Evolutionary conservation across 2,329 filamentous ascomycete species (phyloP), one percentile per base, ranked within the genome.

Genomic region (Thielaviopsis euricoi): DNA sequence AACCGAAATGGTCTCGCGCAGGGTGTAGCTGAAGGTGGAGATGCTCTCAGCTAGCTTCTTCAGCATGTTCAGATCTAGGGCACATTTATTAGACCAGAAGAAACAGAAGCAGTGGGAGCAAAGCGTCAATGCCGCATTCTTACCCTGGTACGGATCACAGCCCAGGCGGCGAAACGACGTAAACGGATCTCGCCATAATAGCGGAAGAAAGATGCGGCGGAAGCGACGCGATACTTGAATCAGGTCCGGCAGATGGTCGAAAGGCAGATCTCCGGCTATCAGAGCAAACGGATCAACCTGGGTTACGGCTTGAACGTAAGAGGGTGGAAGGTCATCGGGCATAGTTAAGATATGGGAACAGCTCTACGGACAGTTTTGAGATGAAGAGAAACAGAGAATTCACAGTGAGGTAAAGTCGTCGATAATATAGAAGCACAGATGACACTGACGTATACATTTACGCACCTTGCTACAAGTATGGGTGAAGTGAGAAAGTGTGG

Each of bases 181-280:
- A 19, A 80, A 64, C 12, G 78, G 70, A 63, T 80, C 73, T 61
- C 69, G 69, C 79, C 78, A 82, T 19, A 81, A 66, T 4, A 69
- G 72, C 21, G 76, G 75, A 4, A 74, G 74, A 63, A 82, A 81
- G 21, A 72, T 66, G 49, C 62, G 58, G 67, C 75, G 73, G 62
- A 77, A 79, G 10, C 68, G 71, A 48, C 63, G 67, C 53, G 69
- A 73, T 10, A 81, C 77, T 43, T 72, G 71, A 63, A 76, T 79
- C 50, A 80, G 71, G 7, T 66, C 65, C 23, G 68, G 63, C 62
- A 75, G 76, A 63, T 76, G 71, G 6, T 63, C 58, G 49, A 70
- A 62, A 1, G 66, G 63, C 52, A 79, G 62, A 62, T 73, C 75
- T 1, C 74, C 71, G 6, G 71, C 74, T 13, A 73, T 73, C 3